Percentiles rank a stretch among this genome's conserved stretches.
These are phyloP conservation scores for Smithsoniella earleae DNA, from an alignment of 163 green algal genomes.

Conservation along the genomic window DNA sequence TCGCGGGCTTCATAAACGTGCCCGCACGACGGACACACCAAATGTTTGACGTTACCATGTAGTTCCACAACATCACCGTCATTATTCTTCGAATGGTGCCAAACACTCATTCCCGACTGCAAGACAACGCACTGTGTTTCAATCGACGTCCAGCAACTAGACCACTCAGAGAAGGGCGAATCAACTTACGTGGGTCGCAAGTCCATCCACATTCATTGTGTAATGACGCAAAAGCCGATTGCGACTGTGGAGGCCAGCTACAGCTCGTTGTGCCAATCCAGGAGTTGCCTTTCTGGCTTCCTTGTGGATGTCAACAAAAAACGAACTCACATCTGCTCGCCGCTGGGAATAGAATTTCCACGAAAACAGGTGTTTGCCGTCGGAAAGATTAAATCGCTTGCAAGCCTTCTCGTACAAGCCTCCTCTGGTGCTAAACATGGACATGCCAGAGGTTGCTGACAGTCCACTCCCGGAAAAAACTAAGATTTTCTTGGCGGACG, in stretches of 20 bases:
- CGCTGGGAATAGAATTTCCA: constrained; percentile 75
- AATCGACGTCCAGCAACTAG: no score
- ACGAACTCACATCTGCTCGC: constrained; percentile 52
- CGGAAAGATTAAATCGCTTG: constrained; percentile 62
- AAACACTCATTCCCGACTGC: constrained; percentile 56
- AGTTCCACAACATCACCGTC: constrained; percentile 73
- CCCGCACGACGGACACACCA: constrained; percentile 51
- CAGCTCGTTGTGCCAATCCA: constrained; percentile 57
- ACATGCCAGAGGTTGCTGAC: constrained; percentile 78
- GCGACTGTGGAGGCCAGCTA: constrained; percentile 43
- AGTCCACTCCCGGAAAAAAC: constrained; percentile 78
- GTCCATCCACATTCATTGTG: constrained; percentile 89
- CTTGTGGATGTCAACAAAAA: constrained; percentile 73
- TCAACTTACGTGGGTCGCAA: constrained; percentile 40
- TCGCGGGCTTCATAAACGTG: constrained; percentile 10
- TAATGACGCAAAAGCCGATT: constrained; percentile 70
- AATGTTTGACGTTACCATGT: constrained; percentile 72
- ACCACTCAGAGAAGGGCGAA: no score
- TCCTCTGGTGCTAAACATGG: constrained; percentile 75
- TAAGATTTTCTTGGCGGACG: constrained; percentile 42
- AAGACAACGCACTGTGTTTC: not conserved
- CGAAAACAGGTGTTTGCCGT: constrained; percentile 85
- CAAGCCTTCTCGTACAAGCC: constrained; percentile 78
- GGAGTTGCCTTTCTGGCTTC: constrained; percentile 57
- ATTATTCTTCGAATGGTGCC: constrained; percentile 67